Conservation (phyloP, 108 stramenopile species). For the Epithemia pelagica region DNA sequence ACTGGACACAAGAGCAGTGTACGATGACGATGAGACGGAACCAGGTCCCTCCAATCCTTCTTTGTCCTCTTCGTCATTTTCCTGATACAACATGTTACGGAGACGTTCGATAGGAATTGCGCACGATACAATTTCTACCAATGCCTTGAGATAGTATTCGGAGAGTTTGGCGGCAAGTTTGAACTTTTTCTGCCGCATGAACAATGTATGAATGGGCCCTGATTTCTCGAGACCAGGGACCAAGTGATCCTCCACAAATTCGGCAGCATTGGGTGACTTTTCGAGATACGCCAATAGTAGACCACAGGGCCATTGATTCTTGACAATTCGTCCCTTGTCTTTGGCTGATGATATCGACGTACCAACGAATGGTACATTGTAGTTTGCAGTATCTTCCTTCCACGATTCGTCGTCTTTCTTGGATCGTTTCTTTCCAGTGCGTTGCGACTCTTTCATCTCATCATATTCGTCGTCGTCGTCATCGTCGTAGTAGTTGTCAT, state of each 20-base stretch:
- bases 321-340: conserved; percentile 30
- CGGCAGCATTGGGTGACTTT: conserved; percentile 62
- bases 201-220: conserved; percentile 36
- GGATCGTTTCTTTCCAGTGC: conserved; percentile 23
- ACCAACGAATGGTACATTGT: conserved; percentile 80
- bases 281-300: conserved; percentile 63
- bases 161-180: conserved; percentile 27
- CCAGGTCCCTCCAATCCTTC: no score
- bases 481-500: conserved; percentile 18
- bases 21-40: not conserved
- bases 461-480: conserved; percentile 21
- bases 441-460: conserved; percentile 10
- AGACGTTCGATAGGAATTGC: conserved; percentile 45
- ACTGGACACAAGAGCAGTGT: conserved; percentile 26
- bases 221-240: conserved; percentile 28
- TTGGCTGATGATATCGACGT: conserved; percentile 53
- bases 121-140: conserved; percentile 40
- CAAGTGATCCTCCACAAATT: conserved; percentile 50
- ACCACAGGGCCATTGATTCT: conserved; percentile 68
- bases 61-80: conserved; percentile 2
- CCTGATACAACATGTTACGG: not conserved
- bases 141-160: conserved; percentile 33
- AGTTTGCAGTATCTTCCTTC: conserved; percentile 64
- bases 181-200: conserved; percentile 24
- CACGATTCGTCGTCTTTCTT: conserved; percentile 45